A percentile compares a stretch with the other conserved stretches of the same genome.
phyloP scores from a whole-genome alignment of 2,329 filamentous ascomycete genomes.

The Neofusicoccum parvum region DNA sequence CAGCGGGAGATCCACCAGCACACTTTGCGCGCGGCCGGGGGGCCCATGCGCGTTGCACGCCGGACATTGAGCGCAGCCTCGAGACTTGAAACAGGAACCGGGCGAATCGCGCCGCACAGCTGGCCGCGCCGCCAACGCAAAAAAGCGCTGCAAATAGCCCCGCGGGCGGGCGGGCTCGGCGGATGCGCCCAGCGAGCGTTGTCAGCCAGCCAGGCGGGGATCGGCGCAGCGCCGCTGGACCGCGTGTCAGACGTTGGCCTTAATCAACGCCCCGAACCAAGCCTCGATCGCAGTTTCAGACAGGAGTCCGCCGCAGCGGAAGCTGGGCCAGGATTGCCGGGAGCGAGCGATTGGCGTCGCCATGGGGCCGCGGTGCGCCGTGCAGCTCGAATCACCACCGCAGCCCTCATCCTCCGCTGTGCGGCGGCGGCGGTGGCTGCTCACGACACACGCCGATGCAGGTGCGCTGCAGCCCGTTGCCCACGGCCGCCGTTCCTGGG shows the following conservation, averaged over 20 bases:
- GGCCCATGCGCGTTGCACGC: conserved; percentile 4
- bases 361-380: background rate
- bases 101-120: background rate
- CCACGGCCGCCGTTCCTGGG: background rate
- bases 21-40: background rate
- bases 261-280: conserved; percentile 4
- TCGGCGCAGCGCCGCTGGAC: background rate
- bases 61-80: conserved; percentile 8
- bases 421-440: background rate
- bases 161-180: background rate
- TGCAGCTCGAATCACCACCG: background rate
- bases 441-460: background rate
- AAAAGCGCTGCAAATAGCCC: too few relatives aligned
- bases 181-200: background rate
- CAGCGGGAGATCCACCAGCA: conserved; percentile 15
- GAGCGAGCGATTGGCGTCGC: conserved; percentile 9
- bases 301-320: conserved; percentile 17
- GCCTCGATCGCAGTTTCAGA: conserved; percentile 17
- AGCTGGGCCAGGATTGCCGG: conserved; percentile 18
- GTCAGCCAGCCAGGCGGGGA: background rate
- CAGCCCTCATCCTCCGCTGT: background rate
- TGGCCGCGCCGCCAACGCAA: background rate
- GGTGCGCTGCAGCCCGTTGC: conserved; percentile 10
- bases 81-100: conserved; percentile 11
- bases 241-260: conserved; percentile 10